Base-by-base conservation (phyloP, 192 early-diverging fungal genomes). In the Backusella luteola region DNA sequence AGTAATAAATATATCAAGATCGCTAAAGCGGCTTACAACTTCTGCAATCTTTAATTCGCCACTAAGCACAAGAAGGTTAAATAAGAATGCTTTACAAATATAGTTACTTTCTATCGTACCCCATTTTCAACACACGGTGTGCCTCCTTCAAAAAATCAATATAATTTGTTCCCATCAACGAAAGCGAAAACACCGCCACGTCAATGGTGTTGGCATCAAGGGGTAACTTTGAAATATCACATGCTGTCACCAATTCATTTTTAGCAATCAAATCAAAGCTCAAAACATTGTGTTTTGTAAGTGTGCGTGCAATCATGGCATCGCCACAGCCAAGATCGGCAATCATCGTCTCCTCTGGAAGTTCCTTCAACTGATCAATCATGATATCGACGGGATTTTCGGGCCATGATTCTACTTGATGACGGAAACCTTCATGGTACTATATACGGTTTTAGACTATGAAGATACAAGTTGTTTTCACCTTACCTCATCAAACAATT, bases 261-360 rank as follows among this genome's bases (percentile, higher is more conserved):
- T 88, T 89, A 6, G 91, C 91, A 1, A 95, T 90, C 71, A 99
- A 83, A 84, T 99, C 97, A 84, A 97, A 99, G 38, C 94, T 96
- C 72, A 94, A 87, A 34, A 95, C 87, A 7, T 91, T 87, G 77
- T 90, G 86, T 73, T 85, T 80, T 36, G 86, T 84, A 46, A 89
- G 82, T 15, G 94, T 84, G 17, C 84, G 88, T 1, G 94, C 94
- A 77, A 99, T 87, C 82, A 90, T 91, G 14, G 96, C 98, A 79
- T 98, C 98, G 32, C 98, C 98, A 75, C 98, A 99, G 19, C 98
- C 98, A 81, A 99, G 84, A 85, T 99, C 98, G 1, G 93, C 96
- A 52, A 99, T 83, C 4, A 92, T 87, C 3, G 84, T 87, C 34
- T 79, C 77, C 74, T 84, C 83, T 59, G 89, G 83, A 63, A 84